Conservation (phyloP, 495 filamentous ascomycete species). For the Neurospora africana region DNA sequence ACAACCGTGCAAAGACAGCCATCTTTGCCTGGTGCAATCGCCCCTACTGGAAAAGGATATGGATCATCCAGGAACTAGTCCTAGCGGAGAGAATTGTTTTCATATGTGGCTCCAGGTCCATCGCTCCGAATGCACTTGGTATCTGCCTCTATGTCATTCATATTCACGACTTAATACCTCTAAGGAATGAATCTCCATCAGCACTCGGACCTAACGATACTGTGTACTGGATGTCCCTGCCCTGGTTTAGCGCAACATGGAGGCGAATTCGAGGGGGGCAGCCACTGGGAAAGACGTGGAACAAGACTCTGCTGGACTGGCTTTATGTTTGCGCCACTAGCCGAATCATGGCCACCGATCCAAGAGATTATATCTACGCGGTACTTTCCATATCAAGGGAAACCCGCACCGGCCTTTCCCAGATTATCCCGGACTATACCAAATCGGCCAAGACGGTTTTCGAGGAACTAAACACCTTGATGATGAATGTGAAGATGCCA, state of each 20-base stretch:
- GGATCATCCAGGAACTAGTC: background rate
- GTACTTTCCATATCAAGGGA: background rate
- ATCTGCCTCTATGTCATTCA: background rate
- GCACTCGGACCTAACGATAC: too few relatives aligned
- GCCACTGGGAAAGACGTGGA: too few relatives aligned
- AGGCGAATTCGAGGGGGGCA: too few relatives aligned
- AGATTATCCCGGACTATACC: background rate
- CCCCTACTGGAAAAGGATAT: background rate
- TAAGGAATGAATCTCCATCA: too few relatives aligned
- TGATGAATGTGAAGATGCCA: background rate
- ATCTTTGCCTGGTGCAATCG: background rate
- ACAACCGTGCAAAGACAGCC: background rate
- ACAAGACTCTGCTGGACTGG: background rate
- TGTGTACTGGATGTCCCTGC: too few relatives aligned
- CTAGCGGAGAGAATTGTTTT: background rate
- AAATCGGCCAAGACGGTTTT: background rate
- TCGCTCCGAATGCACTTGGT: background rate
- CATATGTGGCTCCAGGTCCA: background rate
- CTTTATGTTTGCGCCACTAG: background rate
- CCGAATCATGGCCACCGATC: background rate
- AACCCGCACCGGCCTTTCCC: background rate
- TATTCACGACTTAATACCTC: too few relatives aligned
- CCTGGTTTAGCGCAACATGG: too few relatives aligned
- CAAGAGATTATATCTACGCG: background rate
- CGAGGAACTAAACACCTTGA: background rate